phyloP scores from a whole-genome alignment of 2,329 filamentous ascomycete species.

The Pestalotiopsis sp. region DNA sequence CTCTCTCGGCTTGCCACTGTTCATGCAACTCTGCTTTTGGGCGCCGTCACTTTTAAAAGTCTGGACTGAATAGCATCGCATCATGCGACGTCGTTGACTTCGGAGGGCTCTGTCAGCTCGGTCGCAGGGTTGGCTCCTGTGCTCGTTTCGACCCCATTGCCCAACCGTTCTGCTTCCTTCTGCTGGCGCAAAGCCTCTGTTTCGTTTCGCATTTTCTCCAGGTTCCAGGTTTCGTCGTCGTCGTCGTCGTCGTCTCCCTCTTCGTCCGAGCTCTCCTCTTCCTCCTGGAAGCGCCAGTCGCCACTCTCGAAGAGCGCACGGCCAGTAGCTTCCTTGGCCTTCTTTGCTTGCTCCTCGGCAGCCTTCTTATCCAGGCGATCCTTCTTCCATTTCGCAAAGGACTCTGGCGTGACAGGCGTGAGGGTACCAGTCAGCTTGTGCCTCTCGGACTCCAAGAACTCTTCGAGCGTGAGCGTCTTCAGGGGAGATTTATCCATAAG shows the following conservation, averaged over 20 bases:
- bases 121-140: constrained; percentile 31
- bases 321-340: constrained; percentile 94
- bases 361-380: constrained; percentile 93
- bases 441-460: constrained; percentile 94
- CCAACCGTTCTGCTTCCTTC: constrained; percentile 76
- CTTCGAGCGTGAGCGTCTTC: constrained; percentile 92
- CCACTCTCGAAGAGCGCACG: constrained; percentile 95
- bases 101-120: constrained; percentile 19
- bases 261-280: constrained; percentile 64
- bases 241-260: constrained; percentile 68
- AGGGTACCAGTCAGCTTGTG: constrained; percentile 91
- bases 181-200: constrained; percentile 75
- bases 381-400: constrained; percentile 97
- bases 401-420: constrained; percentile 90
- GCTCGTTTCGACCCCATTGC: constrained; percentile 24
- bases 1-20: constrained; percentile 9
- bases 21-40: not conserved
- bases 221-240: constrained; percentile 71
- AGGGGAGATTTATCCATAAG: constrained; percentile 94
- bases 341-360: constrained; percentile 86
- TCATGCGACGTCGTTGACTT: constrained; percentile 41
- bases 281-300: constrained; percentile 73
- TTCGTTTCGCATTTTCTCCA: constrained; percentile 81
- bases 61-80: constrained; percentile 15
- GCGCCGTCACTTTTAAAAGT: constrained; percentile 17